A percentile compares a stretch with the other conserved stretches of the same genome.
phyloP scores from a whole-genome alignment of 257 asterid species.

The Solanum medicagineum region DNA sequence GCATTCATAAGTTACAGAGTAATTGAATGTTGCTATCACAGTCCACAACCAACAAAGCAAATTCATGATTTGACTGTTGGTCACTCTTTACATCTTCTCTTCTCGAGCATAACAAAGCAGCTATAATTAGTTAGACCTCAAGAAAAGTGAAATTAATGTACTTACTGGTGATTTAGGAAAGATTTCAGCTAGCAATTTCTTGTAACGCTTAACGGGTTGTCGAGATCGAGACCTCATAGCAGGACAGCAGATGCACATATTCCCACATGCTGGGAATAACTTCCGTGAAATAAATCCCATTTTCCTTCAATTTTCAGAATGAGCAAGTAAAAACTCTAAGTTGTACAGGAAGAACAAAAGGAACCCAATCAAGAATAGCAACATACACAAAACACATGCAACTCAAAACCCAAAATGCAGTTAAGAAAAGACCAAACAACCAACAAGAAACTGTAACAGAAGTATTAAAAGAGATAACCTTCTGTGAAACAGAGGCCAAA shows the following conservation, averaged over 20 bases:
- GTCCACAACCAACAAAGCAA: not conserved
- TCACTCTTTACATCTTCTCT: not conserved
- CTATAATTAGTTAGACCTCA: not conserved
- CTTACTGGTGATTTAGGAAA: conserved; percentile 93
- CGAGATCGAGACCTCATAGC: conserved; percentile 95
- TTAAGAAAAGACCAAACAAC: not conserved
- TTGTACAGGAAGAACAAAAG: not conserved
- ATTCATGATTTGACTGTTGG: not conserved
- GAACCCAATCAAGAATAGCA: not conserved
- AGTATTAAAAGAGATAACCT: not conserved
- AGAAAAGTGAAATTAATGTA: not conserved
- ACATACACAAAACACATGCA: not conserved
- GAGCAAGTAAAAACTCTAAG: not conserved
- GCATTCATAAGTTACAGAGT: conserved; percentile 14
- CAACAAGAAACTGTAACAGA: not conserved
- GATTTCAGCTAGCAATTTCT: conserved; percentile 84
- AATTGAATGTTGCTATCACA: not conserved
- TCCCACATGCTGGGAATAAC: conserved; percentile 94
- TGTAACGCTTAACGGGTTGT: conserved; percentile 94
- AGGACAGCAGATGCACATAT: conserved; percentile 98
- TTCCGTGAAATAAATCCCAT: conserved; percentile 93
- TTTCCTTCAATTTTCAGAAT: conserved; percentile 15
- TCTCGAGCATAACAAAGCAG: not conserved
- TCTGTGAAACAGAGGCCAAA: not conserved
- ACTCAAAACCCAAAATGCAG: not conserved